Evolutionary conservation across 2,329 filamentous ascomycete genomes (phyloP).

Genomic region (Fusarium pseudoanthophilum): DNA sequence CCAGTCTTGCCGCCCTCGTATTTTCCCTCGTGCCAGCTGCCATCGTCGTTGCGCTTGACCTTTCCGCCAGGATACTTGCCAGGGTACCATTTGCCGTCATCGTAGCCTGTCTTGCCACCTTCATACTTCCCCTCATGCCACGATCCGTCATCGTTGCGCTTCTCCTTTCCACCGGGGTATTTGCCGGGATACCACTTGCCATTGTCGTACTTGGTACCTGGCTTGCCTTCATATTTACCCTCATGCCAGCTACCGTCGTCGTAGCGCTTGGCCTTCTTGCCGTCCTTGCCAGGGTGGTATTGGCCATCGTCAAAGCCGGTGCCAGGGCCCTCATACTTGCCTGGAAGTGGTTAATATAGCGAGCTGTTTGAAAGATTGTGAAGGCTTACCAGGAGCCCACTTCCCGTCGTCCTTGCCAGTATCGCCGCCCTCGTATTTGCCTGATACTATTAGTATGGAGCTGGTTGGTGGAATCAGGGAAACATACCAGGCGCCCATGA

Average conservation of each 20-base stretch:
- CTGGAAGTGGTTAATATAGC: background rate
- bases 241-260: constrained; percentile 12
- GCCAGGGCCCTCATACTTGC: constrained; percentile 20
- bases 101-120: background rate
- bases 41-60: constrained; percentile 1
- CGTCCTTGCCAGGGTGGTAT: background rate
- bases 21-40: constrained; percentile 3
- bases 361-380: fast-evolving
- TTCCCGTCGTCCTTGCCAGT: constrained; percentile 12
- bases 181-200: constrained; percentile 19
- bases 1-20: no score
- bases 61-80: constrained; percentile 33
- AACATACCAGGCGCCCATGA: constrained; percentile 12
- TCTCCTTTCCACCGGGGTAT: constrained; percentile 16
- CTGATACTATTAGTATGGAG: background rate
- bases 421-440: constrained; percentile 22
- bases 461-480: fast-evolving
- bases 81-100: constrained; percentile 26
- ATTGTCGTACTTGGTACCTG: background rate
- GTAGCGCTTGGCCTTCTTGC: constrained; percentile 8
- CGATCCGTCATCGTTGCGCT: background rate
- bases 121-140: background rate
- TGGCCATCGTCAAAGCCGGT: constrained; percentile 12
- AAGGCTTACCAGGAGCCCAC: constrained; percentile 9
- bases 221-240: constrained; percentile 28